Conservation (phyloP, 2,329 filamentous ascomycete species). For the Colletotrichum aenigma region DNA sequence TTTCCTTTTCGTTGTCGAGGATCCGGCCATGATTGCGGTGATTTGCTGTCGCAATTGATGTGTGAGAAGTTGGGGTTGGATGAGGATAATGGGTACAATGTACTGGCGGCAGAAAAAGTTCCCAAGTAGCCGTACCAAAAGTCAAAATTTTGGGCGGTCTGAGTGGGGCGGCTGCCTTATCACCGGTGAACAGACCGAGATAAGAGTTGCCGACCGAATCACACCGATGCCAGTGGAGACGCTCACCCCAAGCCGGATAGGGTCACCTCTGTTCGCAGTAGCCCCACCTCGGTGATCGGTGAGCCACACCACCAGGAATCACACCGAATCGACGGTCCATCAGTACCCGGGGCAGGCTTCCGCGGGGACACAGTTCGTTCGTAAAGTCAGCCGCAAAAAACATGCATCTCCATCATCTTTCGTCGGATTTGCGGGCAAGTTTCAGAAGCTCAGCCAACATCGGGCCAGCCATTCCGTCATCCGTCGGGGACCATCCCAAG, state of each 20-base stretch:
- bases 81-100: neutral
- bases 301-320: neutral
- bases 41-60: neutral
- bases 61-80: neutral
- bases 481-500: neutral
- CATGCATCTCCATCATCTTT: neutral
- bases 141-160: constrained; percentile 15
- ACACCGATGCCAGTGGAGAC: neutral
- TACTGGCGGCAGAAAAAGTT: neutral
- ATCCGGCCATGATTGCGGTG: constrained; percentile 28
- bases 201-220: neutral
- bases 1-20: constrained; percentile 35
- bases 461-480: neutral
- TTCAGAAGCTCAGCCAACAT: neutral
- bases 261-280: neutral
- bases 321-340: neutral
- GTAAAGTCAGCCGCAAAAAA: neutral
- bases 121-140: neutral
- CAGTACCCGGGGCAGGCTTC: neutral
- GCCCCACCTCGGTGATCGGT: neutral
- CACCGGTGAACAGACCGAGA: neutral
- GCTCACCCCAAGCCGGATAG: accelerated
- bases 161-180: constrained; percentile 3
- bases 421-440: neutral
- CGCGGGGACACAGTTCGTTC: neutral